Base-by-base conservation (phyloP, 148 eudicot genomes). In the Amaranthus hypochondriacus region DNA sequence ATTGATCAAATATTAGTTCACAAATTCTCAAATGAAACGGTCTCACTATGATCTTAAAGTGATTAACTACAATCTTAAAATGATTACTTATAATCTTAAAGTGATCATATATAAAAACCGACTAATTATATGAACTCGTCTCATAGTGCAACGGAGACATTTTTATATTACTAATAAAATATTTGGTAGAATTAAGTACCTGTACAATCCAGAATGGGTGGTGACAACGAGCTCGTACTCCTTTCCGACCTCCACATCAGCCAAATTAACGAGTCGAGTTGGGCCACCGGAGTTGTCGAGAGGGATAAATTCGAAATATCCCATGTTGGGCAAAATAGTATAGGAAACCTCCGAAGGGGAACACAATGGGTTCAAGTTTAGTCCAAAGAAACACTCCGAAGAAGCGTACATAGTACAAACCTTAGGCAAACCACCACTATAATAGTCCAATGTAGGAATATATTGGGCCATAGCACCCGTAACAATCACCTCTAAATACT, bases 291-390 rank as follows among this genome's bases (percentile, higher is more conserved):
- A 28, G 39, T 28, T 28, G 39, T 28, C 39, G 39, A 28, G 39
- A 28, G 77, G 77, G 44, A 74, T 15, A 67, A 74, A 74, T 48
- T 74, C 77, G n/a, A 74, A 74, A 64, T 74, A 74, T 15, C 60
- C 77, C 77, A 74, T 74, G 21, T 21, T 74, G 3, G 77, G 77
- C 4, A 74, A 44, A 5, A 74, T 47, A 13, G 77, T 74, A 21
- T 74, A 74, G 13, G 55, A n/a, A 13, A 74, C 77, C 1, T 74
- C 77, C 9, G 46, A 55, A 9, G 77, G 77, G 43, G 65, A 55
- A 5, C 62, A 74, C 2, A 74, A 44, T 9, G 77, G 71, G 70
- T 74, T 66, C 15, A 74, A 52, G 28, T 74, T 74, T 6, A 74
- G 52, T 3, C 77, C 77, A 74, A 66, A 74, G 21, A 44, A 74